Percentiles rank a stretch among this genome's conserved stretches.
phyloP scores from a whole-genome alignment of 1,139 yeast genomes.

The Schizosaccharomyces versatilis region DNA sequence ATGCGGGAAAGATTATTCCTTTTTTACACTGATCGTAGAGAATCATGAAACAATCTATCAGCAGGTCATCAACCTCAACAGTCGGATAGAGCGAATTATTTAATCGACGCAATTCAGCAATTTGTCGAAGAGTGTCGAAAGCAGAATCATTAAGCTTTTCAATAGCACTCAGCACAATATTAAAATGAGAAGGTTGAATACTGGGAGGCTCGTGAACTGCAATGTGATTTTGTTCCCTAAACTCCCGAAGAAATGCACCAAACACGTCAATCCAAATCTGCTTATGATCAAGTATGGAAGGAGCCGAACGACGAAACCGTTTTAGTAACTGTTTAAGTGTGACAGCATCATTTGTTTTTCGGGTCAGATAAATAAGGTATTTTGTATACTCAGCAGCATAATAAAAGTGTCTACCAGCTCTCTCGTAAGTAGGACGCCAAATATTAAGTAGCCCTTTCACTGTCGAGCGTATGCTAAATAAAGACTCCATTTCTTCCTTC shows the following conservation, averaged over 20 bases:
- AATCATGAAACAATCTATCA: slow-evolving; percentile 7
- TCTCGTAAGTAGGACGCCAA: slow-evolving; percentile 82
- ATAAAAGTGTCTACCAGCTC: slow-evolving; percentile 81
- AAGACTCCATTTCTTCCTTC: slow-evolving; percentile 35
- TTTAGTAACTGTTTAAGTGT: not conserved
- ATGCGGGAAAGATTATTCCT: not conserved
- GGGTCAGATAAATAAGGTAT: slow-evolving; percentile 38
- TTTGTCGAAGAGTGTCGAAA: slow-evolving; percentile 6
- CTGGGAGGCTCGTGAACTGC: not conserved
- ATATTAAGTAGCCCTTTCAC: slow-evolving; percentile 58
- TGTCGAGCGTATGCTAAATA: slow-evolving; percentile 44
- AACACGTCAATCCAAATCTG: slow-evolving; percentile 1
- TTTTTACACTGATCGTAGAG: slow-evolving; percentile 1
- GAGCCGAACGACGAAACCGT: not conserved
- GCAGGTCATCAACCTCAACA: slow-evolving; percentile 7
- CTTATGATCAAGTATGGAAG: slow-evolving; percentile 4
- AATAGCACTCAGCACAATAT: slow-evolving; percentile 2
- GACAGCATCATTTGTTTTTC: slow-evolving; percentile 30
- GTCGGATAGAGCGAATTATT: slow-evolving; percentile 9
- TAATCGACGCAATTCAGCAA: slow-evolving; percentile 7
- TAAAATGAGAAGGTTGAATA: slow-evolving; percentile 1
- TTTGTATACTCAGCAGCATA: slow-evolving; percentile 50
- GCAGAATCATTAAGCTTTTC: not conserved
- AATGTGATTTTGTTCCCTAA: not conserved
- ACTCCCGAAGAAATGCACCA: not conserved